Conservation (phyloP, 495 filamentous ascomycete species). For the Baudoinia panamericana region DNA sequence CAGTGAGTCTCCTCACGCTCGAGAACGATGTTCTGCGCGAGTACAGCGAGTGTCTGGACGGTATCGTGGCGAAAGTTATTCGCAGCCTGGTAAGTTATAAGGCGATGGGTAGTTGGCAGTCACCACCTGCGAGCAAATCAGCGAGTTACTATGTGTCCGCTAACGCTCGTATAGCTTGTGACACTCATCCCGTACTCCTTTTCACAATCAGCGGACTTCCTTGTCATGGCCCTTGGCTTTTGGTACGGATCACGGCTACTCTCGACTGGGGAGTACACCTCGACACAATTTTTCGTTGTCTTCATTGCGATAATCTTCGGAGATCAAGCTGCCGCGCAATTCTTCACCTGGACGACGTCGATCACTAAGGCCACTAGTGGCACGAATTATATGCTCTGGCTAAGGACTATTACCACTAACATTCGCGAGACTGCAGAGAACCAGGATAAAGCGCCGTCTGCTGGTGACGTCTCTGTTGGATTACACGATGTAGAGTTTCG, state of each 20-base stretch:
- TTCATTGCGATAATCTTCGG: slow-evolving; percentile 48
- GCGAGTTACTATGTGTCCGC: no score
- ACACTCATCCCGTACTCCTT: slow-evolving; percentile 19
- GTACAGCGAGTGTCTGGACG: slow-evolving; percentile 8
- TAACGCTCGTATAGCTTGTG: no score
- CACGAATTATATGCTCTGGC: slow-evolving; percentile 36
- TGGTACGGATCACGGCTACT: slow-evolving; percentile 35
- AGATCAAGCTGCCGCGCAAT: slow-evolving; percentile 40
- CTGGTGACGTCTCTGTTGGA: slow-evolving; percentile 40
- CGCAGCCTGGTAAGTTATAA: no score
- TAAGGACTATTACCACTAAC: slow-evolving; percentile 27
- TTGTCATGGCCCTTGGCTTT: slow-evolving; percentile 42
- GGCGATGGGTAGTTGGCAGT: no score
- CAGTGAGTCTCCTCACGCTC: slow-evolving; percentile 40
- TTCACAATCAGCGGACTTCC: slow-evolving; percentile 29
- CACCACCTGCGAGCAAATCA: no score
- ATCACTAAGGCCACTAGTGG: slow-evolving; percentile 31
- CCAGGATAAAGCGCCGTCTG: slow-evolving; percentile 19
- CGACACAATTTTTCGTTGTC: slow-evolving; percentile 42
- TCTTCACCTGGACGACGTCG: slow-evolving; percentile 37
- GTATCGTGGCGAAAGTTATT: slow-evolving; percentile 6
- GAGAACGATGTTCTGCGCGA: slow-evolving; percentile 18
- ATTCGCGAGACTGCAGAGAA: slow-evolving; percentile 31
- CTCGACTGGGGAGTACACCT: slow-evolving; percentile 33
- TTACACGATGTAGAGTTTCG: slow-evolving; percentile 36